Percentiles rank a stretch among this genome's conserved stretches.
These are phyloP conservation scores for Fraxinus cuspidata DNA, from an alignment of 257 asterid genomes.

Conservation along the genomic window DNA sequence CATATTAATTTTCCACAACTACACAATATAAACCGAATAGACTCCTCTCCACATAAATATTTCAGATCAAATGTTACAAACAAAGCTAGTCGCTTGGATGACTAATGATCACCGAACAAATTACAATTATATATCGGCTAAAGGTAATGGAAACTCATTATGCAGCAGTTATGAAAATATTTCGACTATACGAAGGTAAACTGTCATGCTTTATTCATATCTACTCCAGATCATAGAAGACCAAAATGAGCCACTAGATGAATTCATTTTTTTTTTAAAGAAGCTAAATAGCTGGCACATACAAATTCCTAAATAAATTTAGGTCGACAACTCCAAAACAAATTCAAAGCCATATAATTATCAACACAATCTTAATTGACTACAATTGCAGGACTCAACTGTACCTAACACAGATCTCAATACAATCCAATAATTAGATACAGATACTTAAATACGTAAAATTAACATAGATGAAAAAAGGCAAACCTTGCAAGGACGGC, in stretches of 20 bases:
- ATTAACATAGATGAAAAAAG: neutral
- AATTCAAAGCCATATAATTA: neutral
- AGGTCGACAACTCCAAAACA: neutral
- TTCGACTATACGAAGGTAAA: neutral
- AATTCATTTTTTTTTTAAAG: neutral
- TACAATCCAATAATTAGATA: conserved; percentile 1
- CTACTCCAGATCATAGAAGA: neutral
- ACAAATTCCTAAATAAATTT: neutral
- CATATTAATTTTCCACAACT: neutral
- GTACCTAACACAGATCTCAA: conserved; percentile 15
- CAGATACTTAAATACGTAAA: neutral
- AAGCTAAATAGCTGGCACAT: neutral
- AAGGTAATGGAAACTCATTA: neutral
- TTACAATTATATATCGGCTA: neutral
- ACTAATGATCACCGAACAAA: neutral
- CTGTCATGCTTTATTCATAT: neutral
- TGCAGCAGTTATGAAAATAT: neutral
- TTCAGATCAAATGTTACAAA: neutral
- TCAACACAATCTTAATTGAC: neutral
- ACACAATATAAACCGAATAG: too few relatives aligned
- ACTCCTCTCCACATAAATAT: neutral
- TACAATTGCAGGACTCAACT: conserved; percentile 1
- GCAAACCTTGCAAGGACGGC: conserved; percentile 64
- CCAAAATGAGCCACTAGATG: neutral
- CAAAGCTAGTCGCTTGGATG: neutral